A percentile compares a stretch with the other conserved stretches of the same genome.
Conservation (phyloP, 805 yeast species). For the Kazachstania psychrophila region DNA sequence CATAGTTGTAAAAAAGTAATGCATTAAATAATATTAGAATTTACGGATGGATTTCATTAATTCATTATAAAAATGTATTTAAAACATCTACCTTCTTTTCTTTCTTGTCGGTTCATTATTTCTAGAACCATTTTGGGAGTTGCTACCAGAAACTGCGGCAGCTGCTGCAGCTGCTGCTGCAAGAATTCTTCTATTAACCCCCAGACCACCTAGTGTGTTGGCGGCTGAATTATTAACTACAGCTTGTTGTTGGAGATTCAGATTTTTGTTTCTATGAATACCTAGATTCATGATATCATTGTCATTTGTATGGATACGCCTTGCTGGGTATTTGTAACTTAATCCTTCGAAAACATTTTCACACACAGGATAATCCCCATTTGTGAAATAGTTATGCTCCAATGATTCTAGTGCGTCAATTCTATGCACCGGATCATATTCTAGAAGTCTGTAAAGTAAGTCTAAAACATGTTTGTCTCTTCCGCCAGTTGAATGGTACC, state of each 20-base stretch:
- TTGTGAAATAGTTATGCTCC: conserved; percentile 62
- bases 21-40: not conserved
- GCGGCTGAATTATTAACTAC: conserved; percentile 17
- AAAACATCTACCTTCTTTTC: conserved; percentile 16
- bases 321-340: conserved; percentile 65
- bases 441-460: conserved; percentile 53
- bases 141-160: conserved; percentile 29
- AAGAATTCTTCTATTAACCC: conserved; percentile 29
- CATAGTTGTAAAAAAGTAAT: conserved; percentile 1
- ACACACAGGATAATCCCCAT: conserved; percentile 54
- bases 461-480: conserved; percentile 58
- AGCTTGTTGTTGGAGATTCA: conserved; percentile 16
- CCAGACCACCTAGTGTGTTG: conserved; percentile 26
- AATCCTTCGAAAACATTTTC: conserved; percentile 76
- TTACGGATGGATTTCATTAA: not conserved
- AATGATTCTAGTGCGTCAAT: conserved; percentile 72
- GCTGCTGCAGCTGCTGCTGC: conserved; percentile 34
- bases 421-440: conserved; percentile 75
- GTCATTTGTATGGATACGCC: conserved; percentile 83
- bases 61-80: not conserved
- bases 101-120: conserved; percentile 23
- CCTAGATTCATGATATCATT: conserved; percentile 50
- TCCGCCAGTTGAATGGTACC: conserved; percentile 84
- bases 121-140: conserved; percentile 12
- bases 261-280: conserved; percentile 14